Conservation (phyloP, 768 basidiomycete genomes). For the Mycena floridula region DNA sequence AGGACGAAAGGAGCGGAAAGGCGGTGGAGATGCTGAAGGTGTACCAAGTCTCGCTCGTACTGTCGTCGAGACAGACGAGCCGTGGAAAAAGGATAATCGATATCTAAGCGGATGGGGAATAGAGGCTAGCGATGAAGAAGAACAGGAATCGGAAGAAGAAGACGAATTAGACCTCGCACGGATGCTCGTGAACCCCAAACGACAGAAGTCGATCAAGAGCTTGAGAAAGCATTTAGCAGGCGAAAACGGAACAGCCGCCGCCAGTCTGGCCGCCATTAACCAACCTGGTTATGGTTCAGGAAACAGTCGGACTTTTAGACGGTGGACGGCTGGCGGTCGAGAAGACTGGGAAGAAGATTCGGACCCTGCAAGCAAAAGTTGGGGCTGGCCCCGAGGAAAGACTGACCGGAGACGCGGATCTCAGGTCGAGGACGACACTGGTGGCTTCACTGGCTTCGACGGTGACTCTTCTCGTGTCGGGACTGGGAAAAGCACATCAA, state of each 20-base stretch:
- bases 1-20: conserved; percentile 16
- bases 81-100: conserved; percentile 16
- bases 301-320: conserved; percentile 1
- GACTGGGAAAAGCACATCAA: background rate
- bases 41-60: conserved; percentile 61
- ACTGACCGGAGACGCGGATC: background rate
- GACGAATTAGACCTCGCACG: conserved; percentile 60
- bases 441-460: background rate
- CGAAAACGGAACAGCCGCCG: background rate
- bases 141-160: conserved; percentile 41
- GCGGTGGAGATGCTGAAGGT: conserved; percentile 8
- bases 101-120: conserved; percentile 26
- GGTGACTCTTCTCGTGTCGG: background rate
- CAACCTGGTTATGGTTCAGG: background rate
- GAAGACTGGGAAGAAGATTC: background rate
- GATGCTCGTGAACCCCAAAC: conserved; percentile 62
- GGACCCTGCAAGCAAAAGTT: background rate
- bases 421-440: background rate
- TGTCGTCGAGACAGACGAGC: conserved; percentile 51
- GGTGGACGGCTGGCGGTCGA: background rate
- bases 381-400: background rate
- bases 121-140: conserved; percentile 18
- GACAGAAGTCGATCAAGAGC: conserved; percentile 71
- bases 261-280: background rate
- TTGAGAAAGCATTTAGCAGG: conserved; percentile 51